Evolutionary conservation across 2,329 filamentous ascomycete genomes (phyloP).

Genomic region (Ceratocystiopsis sp.): DNA sequence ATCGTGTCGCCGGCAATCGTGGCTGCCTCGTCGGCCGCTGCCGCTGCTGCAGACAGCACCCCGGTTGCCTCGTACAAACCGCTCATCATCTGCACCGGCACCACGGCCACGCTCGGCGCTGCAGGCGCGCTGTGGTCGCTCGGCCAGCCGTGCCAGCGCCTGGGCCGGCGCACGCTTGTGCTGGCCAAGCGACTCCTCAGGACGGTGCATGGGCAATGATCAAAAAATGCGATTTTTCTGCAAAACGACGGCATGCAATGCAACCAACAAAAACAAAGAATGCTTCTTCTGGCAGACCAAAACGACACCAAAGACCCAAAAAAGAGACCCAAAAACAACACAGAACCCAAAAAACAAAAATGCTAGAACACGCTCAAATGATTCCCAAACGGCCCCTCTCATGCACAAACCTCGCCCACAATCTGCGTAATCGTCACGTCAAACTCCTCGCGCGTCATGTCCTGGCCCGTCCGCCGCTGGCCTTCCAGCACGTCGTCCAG

Average conservation of each 20-base stretch:
- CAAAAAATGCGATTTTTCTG: neutral
- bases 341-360: neutral
- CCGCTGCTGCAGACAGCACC: no score
- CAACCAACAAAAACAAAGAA: neutral
- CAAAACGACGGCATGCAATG: neutral
- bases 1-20: neutral
- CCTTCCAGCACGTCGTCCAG: slow-evolving; percentile 74
- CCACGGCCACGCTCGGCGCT: slow-evolving; percentile 29
- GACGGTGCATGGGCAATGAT: neutral
- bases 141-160: slow-evolving; percentile 11
- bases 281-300: neutral
- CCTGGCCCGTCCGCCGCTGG: slow-evolving; percentile 48
- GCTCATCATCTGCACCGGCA: slow-evolving; percentile 33
- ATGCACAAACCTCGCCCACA: slow-evolving; percentile 9
- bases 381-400: neutral
- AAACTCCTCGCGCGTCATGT: slow-evolving; percentile 44
- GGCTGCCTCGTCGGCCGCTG: no score
- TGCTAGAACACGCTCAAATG: neutral
- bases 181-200: neutral
- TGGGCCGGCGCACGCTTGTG: neutral
- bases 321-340: neutral
- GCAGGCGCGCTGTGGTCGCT: slow-evolving; percentile 30
- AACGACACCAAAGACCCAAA: neutral
- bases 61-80: slow-evolving; percentile 27
- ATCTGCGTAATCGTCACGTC: slow-evolving; percentile 47